Evolutionary conservation across 805 yeast species (phyloP).

Genomic region (Wickerhamomyces bovis): DNA sequence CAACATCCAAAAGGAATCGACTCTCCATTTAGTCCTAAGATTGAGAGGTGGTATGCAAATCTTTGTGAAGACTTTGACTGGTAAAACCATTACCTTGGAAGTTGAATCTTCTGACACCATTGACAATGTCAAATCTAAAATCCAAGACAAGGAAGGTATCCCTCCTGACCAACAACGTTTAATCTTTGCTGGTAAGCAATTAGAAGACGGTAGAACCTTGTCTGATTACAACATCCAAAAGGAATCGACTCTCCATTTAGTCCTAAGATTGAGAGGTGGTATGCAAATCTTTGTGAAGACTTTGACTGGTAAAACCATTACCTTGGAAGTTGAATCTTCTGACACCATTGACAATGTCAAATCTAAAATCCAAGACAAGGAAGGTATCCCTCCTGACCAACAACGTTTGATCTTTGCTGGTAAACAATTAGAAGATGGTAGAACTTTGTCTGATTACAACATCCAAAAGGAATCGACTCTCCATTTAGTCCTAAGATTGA

Average conservation of each 20-base stretch:
- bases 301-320: slow-evolving; percentile 95
- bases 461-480: slow-evolving; percentile 88
- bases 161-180: slow-evolving; percentile 97
- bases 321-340: slow-evolving; percentile 90
- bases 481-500: slow-evolving; percentile 76
- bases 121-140: slow-evolving; percentile 91
- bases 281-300: slow-evolving; percentile 97
- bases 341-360: slow-evolving; percentile 93
- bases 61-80: slow-evolving; percentile 95
- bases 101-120: slow-evolving; percentile 94
- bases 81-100: slow-evolving; percentile 41
- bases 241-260: slow-evolving; percentile 84
- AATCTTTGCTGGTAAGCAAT: slow-evolving; percentile 93
- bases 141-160: slow-evolving; percentile 94
- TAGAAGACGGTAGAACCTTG: slow-evolving; percentile 92
- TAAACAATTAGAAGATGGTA: slow-evolving; percentile 91
- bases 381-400: slow-evolving; percentile 98
- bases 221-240: slow-evolving; percentile 95
- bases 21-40: slow-evolving; percentile 78
- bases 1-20: slow-evolving; percentile 93
- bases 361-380: slow-evolving; percentile 95
- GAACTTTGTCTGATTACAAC: slow-evolving; percentile 90
- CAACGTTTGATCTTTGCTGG: slow-evolving; percentile 93
- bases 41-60: slow-evolving; percentile 90
- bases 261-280: slow-evolving; percentile 82